Evolutionary conservation across 1,284 basidiomycete species (phyloP).

Genomic region (Termitomyces sp.): DNA sequence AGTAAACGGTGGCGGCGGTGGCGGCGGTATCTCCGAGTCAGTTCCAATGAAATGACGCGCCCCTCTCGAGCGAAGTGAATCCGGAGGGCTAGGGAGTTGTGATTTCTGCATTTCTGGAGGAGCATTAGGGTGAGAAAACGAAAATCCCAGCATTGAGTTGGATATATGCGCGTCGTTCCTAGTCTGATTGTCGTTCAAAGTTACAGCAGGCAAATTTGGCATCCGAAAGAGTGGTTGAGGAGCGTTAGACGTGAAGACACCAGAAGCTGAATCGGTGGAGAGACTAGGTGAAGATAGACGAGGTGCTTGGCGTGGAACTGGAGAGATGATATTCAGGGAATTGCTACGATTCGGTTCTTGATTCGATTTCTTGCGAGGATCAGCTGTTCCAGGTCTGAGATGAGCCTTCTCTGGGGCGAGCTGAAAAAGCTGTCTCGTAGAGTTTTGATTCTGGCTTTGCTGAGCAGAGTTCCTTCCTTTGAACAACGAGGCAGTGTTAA

Average conservation of each 20-base stretch:
- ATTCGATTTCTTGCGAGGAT: slow-evolving; percentile 6
- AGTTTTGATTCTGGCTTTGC: background rate
- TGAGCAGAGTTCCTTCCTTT: slow-evolving; percentile 4
- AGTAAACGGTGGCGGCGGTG: slow-evolving; percentile 9
- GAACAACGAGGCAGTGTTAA: slow-evolving; percentile 12
- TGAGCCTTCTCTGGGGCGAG: background rate
- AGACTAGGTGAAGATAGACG: slow-evolving; percentile 10
- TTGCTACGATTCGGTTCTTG: slow-evolving; percentile 3
- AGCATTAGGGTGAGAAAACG: slow-evolving; percentile 11
- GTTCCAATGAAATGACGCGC: slow-evolving; percentile 1
- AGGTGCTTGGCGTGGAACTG: slow-evolving; percentile 17
- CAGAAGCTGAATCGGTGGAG: slow-evolving; percentile 12
- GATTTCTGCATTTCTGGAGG: background rate
- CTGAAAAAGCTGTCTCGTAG: slow-evolving; percentile 3
- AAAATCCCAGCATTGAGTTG: slow-evolving; percentile 13
- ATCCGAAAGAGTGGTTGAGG: slow-evolving; percentile 2
- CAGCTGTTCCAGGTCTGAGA: slow-evolving; percentile 14
- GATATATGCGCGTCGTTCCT: slow-evolving; percentile 18
- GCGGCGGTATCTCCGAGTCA: background rate
- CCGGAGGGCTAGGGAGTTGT: slow-evolving; percentile 19
- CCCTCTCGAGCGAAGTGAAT: slow-evolving; percentile 8
- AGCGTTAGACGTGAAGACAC: slow-evolving; percentile 5
- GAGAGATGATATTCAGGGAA: slow-evolving; percentile 13
- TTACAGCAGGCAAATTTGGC: slow-evolving; percentile 1
- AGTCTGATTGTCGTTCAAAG: slow-evolving; percentile 1